A percentile compares a stretch with the other conserved stretches of the same genome.
These are phyloP conservation scores for Buddleja alternifolia DNA, from an alignment of 257 asterid genomes.

Conservation along the genomic window DNA sequence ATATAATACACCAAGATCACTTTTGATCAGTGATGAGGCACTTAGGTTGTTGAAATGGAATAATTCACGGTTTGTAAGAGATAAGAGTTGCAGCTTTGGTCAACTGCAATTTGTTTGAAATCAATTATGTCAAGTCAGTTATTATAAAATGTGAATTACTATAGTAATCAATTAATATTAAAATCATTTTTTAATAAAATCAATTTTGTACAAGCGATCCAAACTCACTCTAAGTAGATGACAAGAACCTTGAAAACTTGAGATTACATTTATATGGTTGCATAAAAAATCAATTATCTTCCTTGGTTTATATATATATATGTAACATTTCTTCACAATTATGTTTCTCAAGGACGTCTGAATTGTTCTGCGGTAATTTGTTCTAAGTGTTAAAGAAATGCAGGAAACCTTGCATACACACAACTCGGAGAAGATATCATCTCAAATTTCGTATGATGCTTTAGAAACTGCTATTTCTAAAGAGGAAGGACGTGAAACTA, in stretches of 20 bases:
- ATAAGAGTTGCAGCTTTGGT: too few species aligned
- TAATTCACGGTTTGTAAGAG: too few species aligned
- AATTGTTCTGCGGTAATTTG: constrained; percentile 8
- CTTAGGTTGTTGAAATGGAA: too few species aligned
- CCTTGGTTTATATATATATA: background rate
- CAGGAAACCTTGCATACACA: constrained; percentile 78
- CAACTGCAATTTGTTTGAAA: too few species aligned
- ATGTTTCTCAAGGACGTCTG: constrained; percentile 6
- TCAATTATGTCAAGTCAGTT: too few species aligned
- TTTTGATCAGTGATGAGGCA: too few species aligned
- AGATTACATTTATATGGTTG: background rate
- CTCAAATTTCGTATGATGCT: constrained; percentile 37
- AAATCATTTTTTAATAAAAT: too few species aligned
- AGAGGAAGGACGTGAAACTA: constrained; percentile 8
- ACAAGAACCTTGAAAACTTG: background rate
- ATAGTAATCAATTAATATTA: too few species aligned
- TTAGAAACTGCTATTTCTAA: constrained; percentile 36
- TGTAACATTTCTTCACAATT: background rate
- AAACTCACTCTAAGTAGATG: too few species aligned
- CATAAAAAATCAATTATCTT: background rate
- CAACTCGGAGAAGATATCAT: constrained; percentile 20
- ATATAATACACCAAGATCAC: too few species aligned
- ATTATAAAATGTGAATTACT: too few species aligned
- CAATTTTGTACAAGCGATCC: too few species aligned
- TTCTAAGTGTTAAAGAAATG: constrained; percentile 24